Base-by-base conservation (phyloP, 805 yeast species). In the Saccharomycopsis guyanensis region DNA sequence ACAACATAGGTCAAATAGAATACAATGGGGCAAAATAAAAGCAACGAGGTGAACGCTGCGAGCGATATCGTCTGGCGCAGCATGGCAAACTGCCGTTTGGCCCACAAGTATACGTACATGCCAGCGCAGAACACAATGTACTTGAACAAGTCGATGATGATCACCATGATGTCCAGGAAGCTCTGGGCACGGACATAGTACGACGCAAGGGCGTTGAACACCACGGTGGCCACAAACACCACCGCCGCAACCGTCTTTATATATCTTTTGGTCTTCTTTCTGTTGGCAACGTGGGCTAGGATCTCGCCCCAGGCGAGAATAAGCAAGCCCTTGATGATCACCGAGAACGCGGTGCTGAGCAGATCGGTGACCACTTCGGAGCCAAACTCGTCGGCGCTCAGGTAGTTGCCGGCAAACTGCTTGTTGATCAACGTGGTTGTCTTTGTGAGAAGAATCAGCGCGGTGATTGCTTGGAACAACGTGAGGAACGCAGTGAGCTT, bases 251-350 rank as follows among this genome's bases (percentile, higher is more conserved):
- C 22, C 32, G 18, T 29, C 42, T 25, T 25, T 24, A 13, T 27
- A 29, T 18, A 13, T 5, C 16, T 31, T 33, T 16, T 25, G 12
- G 8, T 6, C 34, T 32, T 31, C 43, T 40, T 40, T 29, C 24
- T 7, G 10, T 18, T 5, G n/a, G 31, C 7, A 27, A 31, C 7
- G 16, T 39, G 16, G 15, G 38, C 19, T 20, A 44, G 24, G 13
- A 51, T 31, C 22, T 49, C 47, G 10, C 44, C 46, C 54, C 54
- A 51, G 8, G 47, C 20, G 4, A 42, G 8, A 18, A 45, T 33
- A 4, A 38, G 40, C 7, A 51, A 38, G 12, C 35, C 15, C 38
- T 40, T 24, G 15, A 45, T 41, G 10, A 45, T 39, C 12, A 49
- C 33, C 3, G 25, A 42, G 23, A 45, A 34, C 2, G 43, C 40